Evolutionary conservation across 352 stramenopile species (phyloP).

Genomic region (Pythium scleroteichum): DNA sequence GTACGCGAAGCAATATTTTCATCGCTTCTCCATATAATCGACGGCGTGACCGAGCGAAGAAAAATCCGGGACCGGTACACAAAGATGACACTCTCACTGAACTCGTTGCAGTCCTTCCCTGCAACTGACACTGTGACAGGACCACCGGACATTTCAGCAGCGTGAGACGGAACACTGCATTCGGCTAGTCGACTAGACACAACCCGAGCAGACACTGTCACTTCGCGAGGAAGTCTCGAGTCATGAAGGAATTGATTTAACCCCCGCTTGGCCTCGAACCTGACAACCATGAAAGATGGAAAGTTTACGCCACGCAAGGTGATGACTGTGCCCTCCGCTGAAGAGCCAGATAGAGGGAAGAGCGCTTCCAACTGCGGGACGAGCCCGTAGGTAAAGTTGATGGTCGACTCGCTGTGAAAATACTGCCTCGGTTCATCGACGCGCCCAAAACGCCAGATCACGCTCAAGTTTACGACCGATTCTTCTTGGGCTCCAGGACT

Average conservation of each 20-base stretch:
- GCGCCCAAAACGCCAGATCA: slow-evolving; percentile 7
- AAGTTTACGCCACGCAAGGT: slow-evolving; percentile 6
- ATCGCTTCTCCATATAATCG: slow-evolving; percentile 8
- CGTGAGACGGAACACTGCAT: slow-evolving; percentile 7
- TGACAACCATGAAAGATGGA: not conserved
- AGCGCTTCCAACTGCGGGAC: slow-evolving; percentile 7
- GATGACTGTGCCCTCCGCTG: slow-evolving; percentile 1
- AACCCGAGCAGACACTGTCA: not conserved
- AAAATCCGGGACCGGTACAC: slow-evolving; percentile 14
- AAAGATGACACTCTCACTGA: slow-evolving; percentile 23
- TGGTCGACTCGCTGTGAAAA: not conserved
- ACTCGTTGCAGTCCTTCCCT: not conserved
- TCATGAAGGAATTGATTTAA: not conserved
- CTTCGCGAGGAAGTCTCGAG: not conserved
- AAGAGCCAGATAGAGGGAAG: not conserved
- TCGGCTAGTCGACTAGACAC: slow-evolving; percentile 2
- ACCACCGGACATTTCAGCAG: slow-evolving; percentile 8
- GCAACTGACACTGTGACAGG: slow-evolving; percentile 1
- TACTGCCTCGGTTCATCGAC: slow-evolving; percentile 1
- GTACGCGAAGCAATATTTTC: not conserved
- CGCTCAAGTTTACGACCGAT: not conserved
- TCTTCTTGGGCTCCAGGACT: not conserved
- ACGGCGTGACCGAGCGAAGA: slow-evolving; percentile 13
- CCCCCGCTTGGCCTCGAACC: not conserved
- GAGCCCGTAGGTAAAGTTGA: slow-evolving; percentile 10